Percentiles rank a stretch among this genome's conserved stretches.
These are phyloP conservation scores for Dictyophora rubrovolvata DNA, from an alignment of 768 basidiomycete species.

Conservation along the genomic window DNA sequence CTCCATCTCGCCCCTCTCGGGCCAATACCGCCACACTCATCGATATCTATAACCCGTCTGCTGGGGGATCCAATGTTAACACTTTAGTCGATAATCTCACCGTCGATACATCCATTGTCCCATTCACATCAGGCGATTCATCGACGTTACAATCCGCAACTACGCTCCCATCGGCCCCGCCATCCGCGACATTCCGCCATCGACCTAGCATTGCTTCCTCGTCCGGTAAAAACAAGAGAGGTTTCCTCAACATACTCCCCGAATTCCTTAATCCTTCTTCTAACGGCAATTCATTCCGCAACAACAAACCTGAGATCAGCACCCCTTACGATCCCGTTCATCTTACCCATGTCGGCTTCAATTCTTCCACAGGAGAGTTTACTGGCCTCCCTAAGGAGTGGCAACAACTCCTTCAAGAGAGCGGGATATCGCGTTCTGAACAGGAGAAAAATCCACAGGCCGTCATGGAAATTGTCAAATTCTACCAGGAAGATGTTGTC, in stretches of 20 bases:
- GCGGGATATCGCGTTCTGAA: constrained; percentile 86
- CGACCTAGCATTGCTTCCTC: constrained; percentile 11
- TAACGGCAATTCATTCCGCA: constrained; percentile 21
- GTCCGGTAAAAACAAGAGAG: constrained; percentile 41
- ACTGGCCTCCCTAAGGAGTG: constrained; percentile 97
- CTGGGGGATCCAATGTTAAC: constrained; percentile 40
- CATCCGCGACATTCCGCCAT: background rate
- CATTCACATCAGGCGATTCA: background rate
- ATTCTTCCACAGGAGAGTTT: constrained; percentile 96
- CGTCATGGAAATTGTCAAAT: constrained; percentile 97
- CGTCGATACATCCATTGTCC: background rate
- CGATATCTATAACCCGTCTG: constrained; percentile 43
- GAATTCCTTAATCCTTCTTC: constrained; percentile 51
- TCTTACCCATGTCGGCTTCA: constrained; percentile 98
- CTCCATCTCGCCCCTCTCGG: constrained; percentile 70
- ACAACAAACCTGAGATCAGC: constrained; percentile 83
- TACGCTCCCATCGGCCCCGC: background rate
- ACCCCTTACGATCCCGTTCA: constrained; percentile 99
- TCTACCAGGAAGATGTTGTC: constrained; percentile 73
- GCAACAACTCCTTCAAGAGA: constrained; percentile 94
- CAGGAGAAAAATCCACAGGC: constrained; percentile 98
- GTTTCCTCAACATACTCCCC: constrained; percentile 48
- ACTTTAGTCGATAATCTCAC: constrained; percentile 7
- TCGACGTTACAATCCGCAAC: background rate
- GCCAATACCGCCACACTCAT: constrained; percentile 75